phyloP scores from a whole-genome alignment of 2,329 filamentous ascomycete genomes.

The Botrytis cinerea region DNA sequence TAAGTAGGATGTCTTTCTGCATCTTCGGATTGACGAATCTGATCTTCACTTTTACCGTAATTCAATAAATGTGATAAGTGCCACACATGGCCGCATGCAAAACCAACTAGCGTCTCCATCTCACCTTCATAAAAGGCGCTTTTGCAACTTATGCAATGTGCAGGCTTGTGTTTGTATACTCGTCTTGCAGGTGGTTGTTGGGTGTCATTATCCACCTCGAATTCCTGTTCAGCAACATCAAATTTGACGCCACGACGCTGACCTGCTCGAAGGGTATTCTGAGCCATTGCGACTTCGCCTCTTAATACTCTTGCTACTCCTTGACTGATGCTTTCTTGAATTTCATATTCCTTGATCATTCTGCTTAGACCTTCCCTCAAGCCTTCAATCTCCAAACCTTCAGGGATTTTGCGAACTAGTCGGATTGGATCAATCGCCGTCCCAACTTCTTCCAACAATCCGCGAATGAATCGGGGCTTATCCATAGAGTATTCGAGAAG shows the following conservation, averaged over 20 bases:
- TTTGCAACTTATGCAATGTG: slow-evolving; percentile 61
- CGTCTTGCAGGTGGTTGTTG: slow-evolving; percentile 23
- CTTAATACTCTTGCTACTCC: slow-evolving; percentile 85
- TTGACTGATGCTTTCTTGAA: slow-evolving; percentile 88
- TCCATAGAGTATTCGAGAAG: slow-evolving; percentile 96
- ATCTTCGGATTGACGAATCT: slow-evolving; percentile 45
- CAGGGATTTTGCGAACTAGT: slow-evolving; percentile 85
- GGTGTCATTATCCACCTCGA: slow-evolving; percentile 27
- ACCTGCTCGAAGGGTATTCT: slow-evolving; percentile 76
- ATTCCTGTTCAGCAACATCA: slow-evolving; percentile 59
- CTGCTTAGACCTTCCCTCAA: slow-evolving; percentile 83
- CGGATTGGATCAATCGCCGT: slow-evolving; percentile 91
- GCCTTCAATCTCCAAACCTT: slow-evolving; percentile 89
- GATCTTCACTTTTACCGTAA: slow-evolving; percentile 37
- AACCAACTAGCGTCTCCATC: slow-evolving; percentile 73
- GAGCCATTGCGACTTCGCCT: slow-evolving; percentile 83
- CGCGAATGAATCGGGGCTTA: slow-evolving; percentile 91
- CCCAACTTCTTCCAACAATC: slow-evolving; percentile 88
- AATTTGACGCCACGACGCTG: slow-evolving; percentile 89
- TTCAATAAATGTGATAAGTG: slow-evolving; percentile 72
- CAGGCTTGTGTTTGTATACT: slow-evolving; percentile 44
- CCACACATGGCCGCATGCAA: slow-evolving; percentile 80
- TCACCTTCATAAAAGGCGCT: slow-evolving; percentile 62
- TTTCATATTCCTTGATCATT: slow-evolving; percentile 93
- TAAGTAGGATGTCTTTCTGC: slow-evolving; percentile 44